Percentiles rank a stretch among this genome's conserved stretches.
These are phyloP conservation scores for Trichoderma sp. DNA, from an alignment of 2,329 filamentous ascomycete genomes.

Conservation along the genomic window DNA sequence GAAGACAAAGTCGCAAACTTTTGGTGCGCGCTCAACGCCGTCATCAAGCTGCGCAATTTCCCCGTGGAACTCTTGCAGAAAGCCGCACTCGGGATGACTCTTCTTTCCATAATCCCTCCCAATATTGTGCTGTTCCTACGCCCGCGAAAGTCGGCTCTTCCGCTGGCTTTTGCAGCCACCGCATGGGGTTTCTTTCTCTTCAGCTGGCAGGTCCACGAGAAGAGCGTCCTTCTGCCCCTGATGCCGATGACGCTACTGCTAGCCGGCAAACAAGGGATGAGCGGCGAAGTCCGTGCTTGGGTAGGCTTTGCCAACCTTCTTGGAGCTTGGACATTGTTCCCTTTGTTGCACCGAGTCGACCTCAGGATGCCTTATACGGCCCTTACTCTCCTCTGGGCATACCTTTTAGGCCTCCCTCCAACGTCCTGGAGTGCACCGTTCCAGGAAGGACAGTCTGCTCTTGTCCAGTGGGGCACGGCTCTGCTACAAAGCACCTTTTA, in stretches of 20 bases:
- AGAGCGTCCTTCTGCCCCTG: slow-evolving; percentile 89
- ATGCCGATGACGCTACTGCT: slow-evolving; percentile 91
- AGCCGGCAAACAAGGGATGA: slow-evolving; percentile 74
- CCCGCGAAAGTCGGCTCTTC: slow-evolving; percentile 75
- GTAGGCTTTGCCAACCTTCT: slow-evolving; percentile 94
- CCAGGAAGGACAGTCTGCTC: slow-evolving; percentile 44
- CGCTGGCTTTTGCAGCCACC: slow-evolving; percentile 76
- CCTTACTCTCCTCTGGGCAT: slow-evolving; percentile 85
- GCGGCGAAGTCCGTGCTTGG: slow-evolving; percentile 79
- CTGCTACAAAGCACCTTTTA: slow-evolving; percentile 78
- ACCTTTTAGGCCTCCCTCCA: slow-evolving; percentile 83
- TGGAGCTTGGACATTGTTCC: slow-evolving; percentile 91
- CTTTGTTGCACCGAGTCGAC: slow-evolving; percentile 81
- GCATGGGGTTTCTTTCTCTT: slow-evolving; percentile 98
- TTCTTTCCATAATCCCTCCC: slow-evolving; percentile 74
- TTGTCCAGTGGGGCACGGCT: slow-evolving; percentile 56
- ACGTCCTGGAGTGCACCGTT: slow-evolving; percentile 70
- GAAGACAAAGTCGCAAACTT: slow-evolving; percentile 99
- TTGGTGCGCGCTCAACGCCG: slow-evolving; percentile 90
- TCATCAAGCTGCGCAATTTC: slow-evolving; percentile 82
- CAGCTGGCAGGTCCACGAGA: slow-evolving; percentile 98
- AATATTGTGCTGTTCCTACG: slow-evolving; percentile 78
- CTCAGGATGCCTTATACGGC: slow-evolving; percentile 82
- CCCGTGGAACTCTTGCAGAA: slow-evolving; percentile 72
- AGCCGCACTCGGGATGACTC: slow-evolving; percentile 72